Conservation (phyloP, 805 yeast genomes). For the Pichia scutulata region DNA sequence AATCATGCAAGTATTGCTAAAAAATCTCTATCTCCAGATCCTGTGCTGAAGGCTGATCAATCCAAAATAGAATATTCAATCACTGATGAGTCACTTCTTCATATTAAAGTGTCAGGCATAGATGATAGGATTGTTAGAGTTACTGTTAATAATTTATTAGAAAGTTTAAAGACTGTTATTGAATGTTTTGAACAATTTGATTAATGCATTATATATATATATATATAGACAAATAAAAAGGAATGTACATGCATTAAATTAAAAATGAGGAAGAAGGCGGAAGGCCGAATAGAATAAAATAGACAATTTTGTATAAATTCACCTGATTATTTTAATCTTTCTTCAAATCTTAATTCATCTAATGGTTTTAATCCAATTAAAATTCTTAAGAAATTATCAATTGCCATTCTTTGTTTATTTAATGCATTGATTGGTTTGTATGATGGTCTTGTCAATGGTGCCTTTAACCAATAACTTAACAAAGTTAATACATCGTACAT, state of each 20-base stretch:
- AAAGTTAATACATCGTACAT: constrained; percentile 83
- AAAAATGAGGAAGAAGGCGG: too few species aligned
- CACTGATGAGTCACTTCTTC: constrained; percentile 30
- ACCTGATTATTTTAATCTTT: constrained; percentile 48
- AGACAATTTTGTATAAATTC: not conserved
- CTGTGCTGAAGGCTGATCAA: constrained; percentile 67
- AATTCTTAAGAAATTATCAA: constrained; percentile 84
- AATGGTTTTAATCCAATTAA: constrained; percentile 84
- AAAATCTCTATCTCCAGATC: constrained; percentile 65
- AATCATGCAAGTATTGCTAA: constrained; percentile 59
- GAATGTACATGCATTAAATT: not conserved
- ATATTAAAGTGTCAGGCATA: constrained; percentile 46
- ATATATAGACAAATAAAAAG: too few species aligned
- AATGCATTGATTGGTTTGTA: constrained; percentile 86
- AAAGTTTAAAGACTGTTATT: constrained; percentile 64
- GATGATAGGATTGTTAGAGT: constrained; percentile 76
- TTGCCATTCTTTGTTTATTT: constrained; percentile 88
- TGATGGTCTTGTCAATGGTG: constrained; percentile 89
- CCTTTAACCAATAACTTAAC: constrained; percentile 92
- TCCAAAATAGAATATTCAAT: constrained; percentile 39
- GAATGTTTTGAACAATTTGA: constrained; percentile 76
- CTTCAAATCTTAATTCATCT: constrained; percentile 92
- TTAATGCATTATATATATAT: not conserved
- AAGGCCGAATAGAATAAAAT: too few species aligned
- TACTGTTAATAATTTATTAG: constrained; percentile 75